These are phyloP conservation scores for Poa annua DNA, from an alignment of 176 grass and related monocot species.

Conservation along the genomic window DNA sequence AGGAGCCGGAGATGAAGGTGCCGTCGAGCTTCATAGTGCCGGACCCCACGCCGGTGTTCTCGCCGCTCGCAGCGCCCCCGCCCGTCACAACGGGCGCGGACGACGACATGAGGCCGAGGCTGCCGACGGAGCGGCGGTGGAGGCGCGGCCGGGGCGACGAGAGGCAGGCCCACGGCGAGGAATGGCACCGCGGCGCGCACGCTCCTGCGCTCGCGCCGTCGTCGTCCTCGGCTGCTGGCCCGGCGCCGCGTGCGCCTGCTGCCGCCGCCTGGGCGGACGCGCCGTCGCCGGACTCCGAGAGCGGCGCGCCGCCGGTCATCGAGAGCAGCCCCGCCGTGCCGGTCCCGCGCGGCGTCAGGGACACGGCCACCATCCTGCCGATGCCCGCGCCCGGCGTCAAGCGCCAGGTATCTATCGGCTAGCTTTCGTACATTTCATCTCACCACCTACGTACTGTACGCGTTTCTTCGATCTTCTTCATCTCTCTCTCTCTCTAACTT, in stretches of 20 bases:
- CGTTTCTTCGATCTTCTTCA: neutral
- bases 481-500: neutral
- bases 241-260: constrained; percentile 11
- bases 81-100: constrained; percentile 38
- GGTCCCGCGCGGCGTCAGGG: constrained; percentile 74
- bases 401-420: constrained; percentile 43
- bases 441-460: neutral
- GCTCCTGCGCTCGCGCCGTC: constrained; percentile 20
- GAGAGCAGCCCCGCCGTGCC: constrained; percentile 86
- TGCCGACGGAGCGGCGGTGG: constrained; percentile 65
- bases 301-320: constrained; percentile 64
- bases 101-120: constrained; percentile 47
- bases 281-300: constrained; percentile 44
- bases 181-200: neutral
- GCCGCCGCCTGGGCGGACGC: neutral
- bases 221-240: neutral
- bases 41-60: constrained; percentile 42
- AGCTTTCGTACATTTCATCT: neutral
- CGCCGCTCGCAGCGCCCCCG: constrained; percentile 38
- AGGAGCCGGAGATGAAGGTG: constrained; percentile 50
- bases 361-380: constrained; percentile 80
- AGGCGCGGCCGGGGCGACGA: constrained; percentile 29
- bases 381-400: constrained; percentile 60
- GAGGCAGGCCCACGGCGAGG: neutral
- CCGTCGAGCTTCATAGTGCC: constrained; percentile 55